Evolutionary conservation across 345 rosid genomes (phyloP).

Genomic region (Angophora floribunda): DNA sequence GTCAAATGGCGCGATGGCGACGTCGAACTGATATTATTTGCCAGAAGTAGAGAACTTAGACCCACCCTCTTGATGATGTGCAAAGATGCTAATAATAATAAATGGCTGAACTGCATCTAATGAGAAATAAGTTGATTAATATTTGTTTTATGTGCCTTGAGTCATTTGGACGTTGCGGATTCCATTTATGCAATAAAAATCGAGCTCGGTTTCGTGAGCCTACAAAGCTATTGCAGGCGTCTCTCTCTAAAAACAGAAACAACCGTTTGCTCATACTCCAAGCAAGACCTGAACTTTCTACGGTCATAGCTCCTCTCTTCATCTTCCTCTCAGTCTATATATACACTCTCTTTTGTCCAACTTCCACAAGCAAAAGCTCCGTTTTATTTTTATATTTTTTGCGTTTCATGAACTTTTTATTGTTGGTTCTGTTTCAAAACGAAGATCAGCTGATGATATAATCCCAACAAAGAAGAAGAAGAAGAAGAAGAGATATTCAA

Average conservation of each 20-base stretch:
- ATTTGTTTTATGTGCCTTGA: background rate
- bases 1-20: constrained; percentile 28
- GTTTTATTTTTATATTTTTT: background rate
- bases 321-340: background rate
- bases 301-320: background rate
- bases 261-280: background rate
- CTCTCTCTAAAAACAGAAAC: background rate
- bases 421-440: background rate
- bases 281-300: background rate
- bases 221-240: background rate
- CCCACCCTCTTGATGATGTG: background rate
- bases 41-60: background rate
- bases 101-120: background rate
- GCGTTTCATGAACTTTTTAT: background rate
- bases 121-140: background rate
- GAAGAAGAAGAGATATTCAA: background rate
- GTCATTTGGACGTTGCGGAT: constrained; percentile 7
- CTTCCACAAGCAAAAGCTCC: background rate
- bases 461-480: background rate
- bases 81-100: background rate
- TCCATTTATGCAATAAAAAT: constrained; percentile 19
- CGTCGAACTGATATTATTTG: constrained; percentile 11
- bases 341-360: background rate
- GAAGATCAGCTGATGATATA: background rate
- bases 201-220: background rate